Evolutionary conservation across 768 basidiomycete species (phyloP), one percentile per base, ranked within the genome.

Genomic region (Tricholoma matsutake): DNA sequence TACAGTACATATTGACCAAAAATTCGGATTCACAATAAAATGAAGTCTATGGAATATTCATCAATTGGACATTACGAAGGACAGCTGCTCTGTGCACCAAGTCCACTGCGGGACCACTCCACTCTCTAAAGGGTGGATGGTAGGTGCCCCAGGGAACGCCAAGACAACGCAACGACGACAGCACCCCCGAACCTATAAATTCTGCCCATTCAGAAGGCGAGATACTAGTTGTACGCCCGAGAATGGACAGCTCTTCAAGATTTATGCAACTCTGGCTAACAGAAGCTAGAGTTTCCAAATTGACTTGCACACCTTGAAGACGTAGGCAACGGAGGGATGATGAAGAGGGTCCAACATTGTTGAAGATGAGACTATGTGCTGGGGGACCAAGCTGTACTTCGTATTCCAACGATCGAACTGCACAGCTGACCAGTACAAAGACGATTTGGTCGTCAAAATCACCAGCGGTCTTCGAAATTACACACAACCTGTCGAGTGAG

Each of bases 331-430:
- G 78, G 29, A 85, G 69, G 10, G 66, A 65, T 18, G 69, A 61
- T 6, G 69, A 68, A 25, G 54, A 32, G 10, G 65, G 62, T 13
- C 67, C 55, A 20, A 69, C 71, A 39, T 68, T 65, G 58, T 73
- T 72, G 57, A 80, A 74, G 55, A 82, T 59, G 11, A 72, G 62
- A 18, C 65, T 58, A 51, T 67, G 67, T 1, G 64, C 55, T 6
- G 63, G 67, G 6, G 58, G 59, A 35, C 72, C 72, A 47, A 65
- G 66, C 49, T 70, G 67, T 10, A 77, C 77, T 58, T 82, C 78
- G 60, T 82, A 82, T 61, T 76, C 72, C 56, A 86, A 68, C 28
- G 67, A 73, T 58, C 76, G 72, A 18, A 86, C 68, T 29, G 68
- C 64, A 65, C 80, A 84, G 47, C 68, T 70, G 45, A 68, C 72